Evolutionary conservation across 1,284 basidiomycete species (phyloP), one percentile per base, ranked within the genome.

Genomic region (Mycena sp.): DNA sequence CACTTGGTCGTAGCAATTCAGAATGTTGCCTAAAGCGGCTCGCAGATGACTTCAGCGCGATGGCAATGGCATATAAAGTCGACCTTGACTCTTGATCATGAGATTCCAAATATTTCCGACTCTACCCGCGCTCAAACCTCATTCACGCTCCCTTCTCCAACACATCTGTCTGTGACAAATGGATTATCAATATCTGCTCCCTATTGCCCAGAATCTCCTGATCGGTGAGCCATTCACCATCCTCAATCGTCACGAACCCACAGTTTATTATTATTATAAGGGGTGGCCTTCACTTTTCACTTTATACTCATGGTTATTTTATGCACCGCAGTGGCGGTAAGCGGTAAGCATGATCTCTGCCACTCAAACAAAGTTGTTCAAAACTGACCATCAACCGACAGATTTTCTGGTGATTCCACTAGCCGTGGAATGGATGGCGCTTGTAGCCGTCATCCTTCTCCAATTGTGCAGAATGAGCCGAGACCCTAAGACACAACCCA

Each of bases 351-450:
- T 21, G 19, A 32, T 40, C 32, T 25, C 3, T 43, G 55, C 40
- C 52, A 32, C 23, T 19, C 9, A 14, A 21, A 41, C 29, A 28
- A 29, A 30, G 46, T 48, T 6, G 32, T 12, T n/a, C n/a, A 19
- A 29, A 28, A 37, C 32, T n/a, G 19, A 35, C 45, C 23, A 43
- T 41, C 19, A 12, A 30, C 12, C 11, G 17, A 3, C n/a, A 64
- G 63, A 30, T 41, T 65, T 61, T 30, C 29, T 65, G 17, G 53
- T 41, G 12, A 7, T 61, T 4, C 53, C 58, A 3, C 46, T 65
- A 17, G n/a, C 43, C 26, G 29, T 56, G 32, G 35, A 51, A 17
- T 65, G 63, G 63, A 30, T 65, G 43, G 25, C 26, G 21, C 59
- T 61, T 3, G 45, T 58, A 4, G 9, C 43, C 2, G 38, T 6